Evolutionary conservation across 352 stramenopile genomes (phyloP), one percentile per base, ranked within the genome.

Genomic region (Phytophthora syringae): DNA sequence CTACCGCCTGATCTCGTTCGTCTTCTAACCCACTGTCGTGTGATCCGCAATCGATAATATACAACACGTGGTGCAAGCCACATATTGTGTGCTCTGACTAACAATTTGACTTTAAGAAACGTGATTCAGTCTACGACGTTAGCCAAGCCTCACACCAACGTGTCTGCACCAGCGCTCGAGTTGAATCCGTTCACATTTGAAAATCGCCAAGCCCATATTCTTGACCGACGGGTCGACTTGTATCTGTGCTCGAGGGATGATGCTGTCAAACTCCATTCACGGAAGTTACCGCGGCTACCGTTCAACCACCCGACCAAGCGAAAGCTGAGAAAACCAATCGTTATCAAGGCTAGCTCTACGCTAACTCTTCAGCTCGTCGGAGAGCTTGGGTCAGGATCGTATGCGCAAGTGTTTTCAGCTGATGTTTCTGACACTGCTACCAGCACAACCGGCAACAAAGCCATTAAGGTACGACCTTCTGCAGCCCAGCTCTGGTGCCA

Each of bases 391-490:
- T 84, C 85, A 24, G 87, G 87, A 22, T 83, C 82, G 15, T 95
- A 93, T 58, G 85, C 87, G 11, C 76, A 79, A 58, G 87, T 95
- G 0, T 95, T 89, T 51, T 84, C 84, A 27, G 84, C 73, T 5
- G 80, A 67, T 20, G 49, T 83, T 43, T 39, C 67, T 20, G 67
- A 77, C n/a, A 61, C 44, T 13, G 16, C 63, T 22, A 71, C 39
- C 11, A 67, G 69, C 27, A 58, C 30, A 2, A 64, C 51, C 21
- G 60, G 18, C 36, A 67, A 58, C 22, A 79, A 90, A 62, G 86
- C 87, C 37, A 42, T 93, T 16, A 95, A 95, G 76, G 84, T 92
- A 66, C 32, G 52, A 25, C 12, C 28, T 62, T 55, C 21, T 37
- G 24, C 34, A 13, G n/a, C 48, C 52, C 6, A 13, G 32, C 28